Percentiles rank a stretch among this genome's conserved stretches.
These are phyloP conservation scores for Penicillium thymicola DNA, from an alignment of 2,329 filamentous ascomycete genomes.

Conservation along the genomic window DNA sequence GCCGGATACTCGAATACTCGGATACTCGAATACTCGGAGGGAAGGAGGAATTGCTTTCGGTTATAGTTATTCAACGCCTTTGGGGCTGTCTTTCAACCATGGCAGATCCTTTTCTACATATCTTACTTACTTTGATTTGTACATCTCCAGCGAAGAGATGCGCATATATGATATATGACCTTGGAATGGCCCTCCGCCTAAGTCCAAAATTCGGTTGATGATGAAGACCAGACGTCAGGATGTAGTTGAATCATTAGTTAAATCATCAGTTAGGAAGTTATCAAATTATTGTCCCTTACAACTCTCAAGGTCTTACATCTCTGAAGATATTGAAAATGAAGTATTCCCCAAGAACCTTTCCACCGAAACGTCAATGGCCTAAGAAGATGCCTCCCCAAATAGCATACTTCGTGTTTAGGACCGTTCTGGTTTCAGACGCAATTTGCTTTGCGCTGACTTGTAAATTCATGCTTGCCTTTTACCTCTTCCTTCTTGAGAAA, in stretches of 20 bases:
- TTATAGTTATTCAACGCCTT: conserved; percentile 6
- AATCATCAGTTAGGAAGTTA: too few species aligned
- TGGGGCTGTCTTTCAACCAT: not conserved
- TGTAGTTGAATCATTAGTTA: too few species aligned
- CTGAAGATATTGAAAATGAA: not conserved
- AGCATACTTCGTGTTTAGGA: not conserved
- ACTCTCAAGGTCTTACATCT: too few species aligned
- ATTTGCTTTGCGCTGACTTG: conserved; percentile 1
- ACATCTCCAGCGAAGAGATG: not conserved
- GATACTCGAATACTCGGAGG: not conserved
- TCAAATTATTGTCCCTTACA: too few species aligned
- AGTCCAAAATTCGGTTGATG: not conserved
- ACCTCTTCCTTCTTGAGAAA: not conserved
- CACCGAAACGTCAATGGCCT: not conserved
- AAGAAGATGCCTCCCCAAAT: not conserved
- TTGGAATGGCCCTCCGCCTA: not conserved
- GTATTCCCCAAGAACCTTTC: not conserved
- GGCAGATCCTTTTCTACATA: not conserved
- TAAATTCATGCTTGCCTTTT: not conserved
- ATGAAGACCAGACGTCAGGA: not conserved
- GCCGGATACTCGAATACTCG: too few species aligned
- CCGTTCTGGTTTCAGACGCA: not conserved
- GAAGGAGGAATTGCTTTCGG: not conserved
- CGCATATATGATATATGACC: not conserved
- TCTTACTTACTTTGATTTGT: not conserved